Conservation (phyloP, 1,139 yeast species). For the Kodamaea anthophila region DNA sequence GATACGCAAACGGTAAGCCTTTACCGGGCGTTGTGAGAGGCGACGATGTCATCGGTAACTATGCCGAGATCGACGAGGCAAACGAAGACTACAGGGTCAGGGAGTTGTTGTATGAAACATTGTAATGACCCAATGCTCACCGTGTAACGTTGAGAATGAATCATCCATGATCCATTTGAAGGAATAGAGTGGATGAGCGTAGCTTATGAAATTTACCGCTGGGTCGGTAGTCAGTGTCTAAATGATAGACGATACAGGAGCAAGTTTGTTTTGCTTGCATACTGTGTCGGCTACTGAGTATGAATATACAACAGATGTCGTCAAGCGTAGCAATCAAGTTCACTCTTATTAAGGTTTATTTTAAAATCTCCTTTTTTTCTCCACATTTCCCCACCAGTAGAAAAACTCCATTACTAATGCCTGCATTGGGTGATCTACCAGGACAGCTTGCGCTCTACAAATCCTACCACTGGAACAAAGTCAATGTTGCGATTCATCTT, state of each 20-base stretch:
- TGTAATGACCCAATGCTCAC: slow-evolving; percentile 16
- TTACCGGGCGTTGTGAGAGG: slow-evolving; percentile 93
- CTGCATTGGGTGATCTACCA: slow-evolving; percentile 39
- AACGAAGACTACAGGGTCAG: slow-evolving; percentile 75
- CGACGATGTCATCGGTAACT: slow-evolving; percentile 81
- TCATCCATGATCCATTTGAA: too few relatives aligned
- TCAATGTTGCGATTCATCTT: slow-evolving; percentile 72
- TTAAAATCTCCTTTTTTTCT: background rate
- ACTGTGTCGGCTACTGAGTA: too few relatives aligned
- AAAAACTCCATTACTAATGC: slow-evolving; percentile 4
- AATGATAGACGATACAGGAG: too few relatives aligned
- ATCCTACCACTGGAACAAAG: slow-evolving; percentile 65
- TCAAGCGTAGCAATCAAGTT: too few relatives aligned
- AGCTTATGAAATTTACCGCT: too few relatives aligned
- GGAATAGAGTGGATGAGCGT: too few relatives aligned
- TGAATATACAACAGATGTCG: too few relatives aligned
- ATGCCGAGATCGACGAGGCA: slow-evolving; percentile 76
- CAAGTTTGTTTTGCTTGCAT: too few relatives aligned
- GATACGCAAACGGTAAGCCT: slow-evolving; percentile 65
- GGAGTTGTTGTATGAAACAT: slow-evolving; percentile 48
- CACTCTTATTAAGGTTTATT: too few relatives aligned
- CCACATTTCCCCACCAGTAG: slow-evolving; percentile 1
- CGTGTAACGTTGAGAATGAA: too few relatives aligned
- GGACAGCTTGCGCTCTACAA: slow-evolving; percentile 78
- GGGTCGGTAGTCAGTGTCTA: too few relatives aligned